Base-by-base conservation (phyloP, 495 filamentous ascomycete genomes). In the Chaetomium cochliodes region DNA sequence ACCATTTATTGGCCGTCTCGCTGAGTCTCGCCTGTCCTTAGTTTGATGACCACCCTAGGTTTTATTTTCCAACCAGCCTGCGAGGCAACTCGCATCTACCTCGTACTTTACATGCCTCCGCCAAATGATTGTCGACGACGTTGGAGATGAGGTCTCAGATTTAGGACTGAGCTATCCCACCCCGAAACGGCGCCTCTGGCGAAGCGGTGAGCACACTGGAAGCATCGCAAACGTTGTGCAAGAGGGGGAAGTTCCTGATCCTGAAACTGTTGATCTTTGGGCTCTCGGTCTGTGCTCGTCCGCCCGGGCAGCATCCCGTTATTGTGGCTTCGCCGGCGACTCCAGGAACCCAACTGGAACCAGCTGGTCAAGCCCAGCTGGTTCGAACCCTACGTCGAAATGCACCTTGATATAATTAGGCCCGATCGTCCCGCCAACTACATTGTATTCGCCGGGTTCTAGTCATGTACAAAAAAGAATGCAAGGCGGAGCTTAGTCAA, bases 181-280 rank as follows among this genome's bases (percentile, higher is more conserved):
- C 15, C 15, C 28, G 0, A 33, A 7, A 54, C 53, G 30, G n/a
- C 30, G 18, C 33, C 20, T 22, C 11, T 8, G n/a, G 4, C 9
- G 33, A 55, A n/a, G 33, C 33, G n/a, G 33, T 13, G 53, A 41
- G 53, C 7, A 2, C 20, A 41, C 53, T 1, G 3, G 2, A 8
- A 20, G 53, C 20, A 18, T 37, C 33, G 9, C 30, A 41, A 56
- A n/a, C 53, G 7, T 41, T 28, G n/a, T 1, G 7, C 18, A 23
- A n/a, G 39, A 58, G 39, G 30, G 33, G 8, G 26, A 23, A 58
- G 37, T 25, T 44, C 39, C 22, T 58, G 37, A 28, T 58, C 13
- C 55, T 41, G 53, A 56, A 56, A 39, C 53, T 8, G 53, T 33
- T 20, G 55, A 44, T 58, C 55, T 44, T 3, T 59, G 41, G 42